Conservation (phyloP, 2,329 filamentous ascomycete genomes). For the Fusarium hostae region DNA sequence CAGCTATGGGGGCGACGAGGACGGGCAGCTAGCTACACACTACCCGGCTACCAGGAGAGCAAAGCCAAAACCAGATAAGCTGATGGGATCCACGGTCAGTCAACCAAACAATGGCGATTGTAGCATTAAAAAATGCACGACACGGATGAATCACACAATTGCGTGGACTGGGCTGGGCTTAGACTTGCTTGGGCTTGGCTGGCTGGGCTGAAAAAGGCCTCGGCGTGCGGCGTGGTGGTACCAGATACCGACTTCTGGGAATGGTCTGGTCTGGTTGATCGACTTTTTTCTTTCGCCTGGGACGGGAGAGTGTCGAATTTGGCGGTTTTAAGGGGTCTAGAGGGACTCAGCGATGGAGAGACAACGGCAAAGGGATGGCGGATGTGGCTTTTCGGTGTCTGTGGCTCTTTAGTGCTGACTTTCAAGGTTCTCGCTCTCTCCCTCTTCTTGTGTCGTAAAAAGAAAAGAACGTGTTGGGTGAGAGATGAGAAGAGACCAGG, state of each 20-base stretch:
- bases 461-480: conserved; percentile 45
- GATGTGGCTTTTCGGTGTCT: conserved; percentile 35
- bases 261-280: conserved; percentile 19
- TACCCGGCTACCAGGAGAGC: conserved; percentile 4
- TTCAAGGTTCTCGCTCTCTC: conserved; percentile 34
- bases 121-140: conserved; percentile 47
- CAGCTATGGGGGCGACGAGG: conserved; percentile 40
- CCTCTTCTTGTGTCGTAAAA: conserved; percentile 40
- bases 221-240: conserved; percentile 31
- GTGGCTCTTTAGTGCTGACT: conserved; percentile 37
- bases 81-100: conserved; percentile 44
- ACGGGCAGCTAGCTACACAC: not conserved
- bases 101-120: conserved; percentile 44
- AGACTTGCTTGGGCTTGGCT: conserved; percentile 16
- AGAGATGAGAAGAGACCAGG: conserved; percentile 40
- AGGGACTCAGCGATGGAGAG: conserved; percentile 22
- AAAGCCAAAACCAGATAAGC: conserved; percentile 43
- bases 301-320: conserved; percentile 9
- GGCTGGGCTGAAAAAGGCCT: conserved; percentile 32
- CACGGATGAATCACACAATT: conserved; percentile 38
- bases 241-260: conserved; percentile 19
- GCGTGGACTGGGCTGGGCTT: conserved; percentile 30
- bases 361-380: conserved; percentile 22
- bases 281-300: conserved; percentile 29
- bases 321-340: conserved; percentile 13